Evolutionary conservation across 176 grass and related monocot species (phyloP).

Genomic region (Oryza nivara): DNA sequence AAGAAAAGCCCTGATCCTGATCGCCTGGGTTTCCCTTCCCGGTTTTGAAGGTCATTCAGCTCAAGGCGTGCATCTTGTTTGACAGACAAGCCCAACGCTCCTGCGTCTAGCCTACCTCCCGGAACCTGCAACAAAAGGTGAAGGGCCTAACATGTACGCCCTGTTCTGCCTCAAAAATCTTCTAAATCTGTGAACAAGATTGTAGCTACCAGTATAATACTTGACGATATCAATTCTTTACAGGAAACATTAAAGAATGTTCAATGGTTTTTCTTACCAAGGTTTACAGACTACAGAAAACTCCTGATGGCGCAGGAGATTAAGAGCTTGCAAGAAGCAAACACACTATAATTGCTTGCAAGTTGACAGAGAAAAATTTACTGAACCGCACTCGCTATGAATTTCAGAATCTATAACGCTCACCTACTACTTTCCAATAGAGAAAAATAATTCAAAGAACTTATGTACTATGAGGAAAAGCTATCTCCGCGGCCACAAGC

Average conservation of each 20-base stretch:
- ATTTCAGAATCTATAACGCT: conserved; percentile 44
- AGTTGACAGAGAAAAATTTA: conserved; percentile 32
- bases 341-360: conserved; percentile 27
- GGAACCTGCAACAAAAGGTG: no score
- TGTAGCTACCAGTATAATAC: neutral
- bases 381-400: conserved; percentile 32
- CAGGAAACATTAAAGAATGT: neutral
- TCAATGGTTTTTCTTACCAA: neutral
- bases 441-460: conserved; percentile 20
- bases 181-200: neutral
- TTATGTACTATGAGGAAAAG: conserved; percentile 53
- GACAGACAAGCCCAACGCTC: no score
- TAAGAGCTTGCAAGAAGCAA: neutral
- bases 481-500: neutral
- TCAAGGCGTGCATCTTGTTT: no score
- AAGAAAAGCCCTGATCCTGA: no score
- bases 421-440: conserved; percentile 41
- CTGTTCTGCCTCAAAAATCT: no score
- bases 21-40: no score
- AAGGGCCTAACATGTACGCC: no score
- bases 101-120: no score
- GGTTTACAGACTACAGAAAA: conserved; percentile 9
- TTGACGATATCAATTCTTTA: neutral
- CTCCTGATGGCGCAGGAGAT: conserved; percentile 5
- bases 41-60: no score